Conservation (phyloP, 441 rosid species). For the Rhodomyrtus psidioides region DNA sequence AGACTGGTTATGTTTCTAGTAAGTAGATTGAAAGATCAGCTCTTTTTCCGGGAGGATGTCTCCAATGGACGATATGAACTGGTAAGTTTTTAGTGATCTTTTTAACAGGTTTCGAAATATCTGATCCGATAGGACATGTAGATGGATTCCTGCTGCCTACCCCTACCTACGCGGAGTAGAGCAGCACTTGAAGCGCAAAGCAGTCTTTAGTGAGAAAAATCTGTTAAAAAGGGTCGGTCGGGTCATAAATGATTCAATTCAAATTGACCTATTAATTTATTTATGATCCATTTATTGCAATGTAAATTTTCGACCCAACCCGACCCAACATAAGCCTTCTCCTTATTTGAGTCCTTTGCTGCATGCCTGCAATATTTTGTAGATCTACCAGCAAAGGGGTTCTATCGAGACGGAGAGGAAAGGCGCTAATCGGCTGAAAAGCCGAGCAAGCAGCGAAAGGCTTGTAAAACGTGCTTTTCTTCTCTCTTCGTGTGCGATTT, state of each 20-base stretch:
- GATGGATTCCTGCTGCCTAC: not conserved
- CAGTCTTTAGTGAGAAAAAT: not conserved
- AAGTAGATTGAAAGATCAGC: not conserved
- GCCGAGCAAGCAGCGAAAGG: not conserved
- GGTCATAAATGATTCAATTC: too few species aligned
- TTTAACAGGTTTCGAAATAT: not conserved
- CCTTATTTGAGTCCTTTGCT: not conserved
- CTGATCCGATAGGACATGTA: not conserved
- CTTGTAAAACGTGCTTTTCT: not conserved
- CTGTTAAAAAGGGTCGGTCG: too few species aligned
- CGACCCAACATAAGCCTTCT: not conserved
- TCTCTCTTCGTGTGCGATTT: not conserved
- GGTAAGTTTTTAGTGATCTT: not conserved
- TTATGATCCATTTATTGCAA: too few species aligned
- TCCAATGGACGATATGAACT: not conserved
- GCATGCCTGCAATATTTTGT: not conserved
- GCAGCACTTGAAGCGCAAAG: not conserved
- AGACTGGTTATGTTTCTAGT: not conserved
- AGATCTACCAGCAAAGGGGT: not conserved
- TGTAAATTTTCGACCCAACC: too few species aligned
- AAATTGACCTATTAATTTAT: too few species aligned
- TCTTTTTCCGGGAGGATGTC: not conserved
- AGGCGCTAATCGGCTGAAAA: not conserved
- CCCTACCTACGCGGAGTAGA: not conserved
- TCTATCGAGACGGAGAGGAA: not conserved